These are phyloP conservation scores for Starmerella floricola DNA, from an alignment of 805 yeast species.

Conservation along the genomic window DNA sequence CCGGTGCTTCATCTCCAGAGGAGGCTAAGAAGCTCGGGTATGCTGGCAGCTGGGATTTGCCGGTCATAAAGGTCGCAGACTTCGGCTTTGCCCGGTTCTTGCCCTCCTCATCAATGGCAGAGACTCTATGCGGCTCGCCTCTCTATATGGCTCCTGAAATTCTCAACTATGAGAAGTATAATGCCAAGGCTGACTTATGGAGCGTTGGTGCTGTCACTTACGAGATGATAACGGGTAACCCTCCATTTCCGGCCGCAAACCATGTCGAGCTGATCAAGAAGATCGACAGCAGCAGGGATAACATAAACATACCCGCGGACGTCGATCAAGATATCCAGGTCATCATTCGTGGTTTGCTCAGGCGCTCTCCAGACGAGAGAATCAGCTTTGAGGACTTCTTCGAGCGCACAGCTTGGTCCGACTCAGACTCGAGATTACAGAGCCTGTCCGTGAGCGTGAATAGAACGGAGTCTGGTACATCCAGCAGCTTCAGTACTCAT, in stretches of 20 bases:
- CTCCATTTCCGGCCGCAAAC: conserved; percentile 89
- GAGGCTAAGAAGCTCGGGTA: conserved; percentile 42
- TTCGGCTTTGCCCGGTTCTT: conserved; percentile 94
- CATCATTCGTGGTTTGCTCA: conserved; percentile 63
- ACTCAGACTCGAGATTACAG: conserved; percentile 59
- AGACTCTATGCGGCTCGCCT: conserved; percentile 94
- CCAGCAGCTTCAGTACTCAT: background rate
- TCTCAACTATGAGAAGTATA: conserved; percentile 82
- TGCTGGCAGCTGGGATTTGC: conserved; percentile 78
- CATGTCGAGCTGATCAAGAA: conserved; percentile 80
- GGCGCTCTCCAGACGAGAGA: conserved; percentile 75
- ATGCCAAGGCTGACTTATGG: conserved; percentile 96
- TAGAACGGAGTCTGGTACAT: conserved; percentile 1
- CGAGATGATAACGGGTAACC: conserved; percentile 93
- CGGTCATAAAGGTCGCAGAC: conserved; percentile 87
- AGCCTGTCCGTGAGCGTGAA: conserved; percentile 57
- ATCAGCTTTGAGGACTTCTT: conserved; percentile 84
- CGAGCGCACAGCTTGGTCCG: conserved; percentile 29
- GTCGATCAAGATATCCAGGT: conserved; percentile 52
- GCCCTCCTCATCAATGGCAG: conserved; percentile 90
- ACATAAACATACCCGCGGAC: conserved; percentile 58
- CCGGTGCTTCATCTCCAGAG: conserved; percentile 57
- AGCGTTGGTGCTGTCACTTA: conserved; percentile 93
- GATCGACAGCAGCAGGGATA: conserved; percentile 71
- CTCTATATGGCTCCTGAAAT: conserved; percentile 98